Percentiles rank a stretch among this genome's conserved stretches.
Evolutionary conservation across 148 eudicot genomes (phyloP).

Genomic region (Chenopodium suecicum): DNA sequence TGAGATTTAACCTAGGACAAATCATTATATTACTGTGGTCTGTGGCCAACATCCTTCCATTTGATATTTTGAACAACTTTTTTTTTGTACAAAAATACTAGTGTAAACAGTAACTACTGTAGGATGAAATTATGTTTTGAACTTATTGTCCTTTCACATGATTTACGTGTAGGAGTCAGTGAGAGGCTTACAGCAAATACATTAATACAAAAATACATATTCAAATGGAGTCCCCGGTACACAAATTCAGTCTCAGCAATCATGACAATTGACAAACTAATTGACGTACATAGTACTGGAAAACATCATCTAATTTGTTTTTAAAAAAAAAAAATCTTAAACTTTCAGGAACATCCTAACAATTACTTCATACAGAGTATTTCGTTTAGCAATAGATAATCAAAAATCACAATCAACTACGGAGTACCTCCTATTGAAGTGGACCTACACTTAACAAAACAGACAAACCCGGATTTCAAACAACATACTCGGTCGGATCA

Average conservation of each 20-base stretch:
- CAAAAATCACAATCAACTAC: no score
- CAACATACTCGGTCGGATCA: background rate
- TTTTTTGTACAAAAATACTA: no score
- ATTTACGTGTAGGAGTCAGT: background rate
- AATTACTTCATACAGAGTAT: no score
- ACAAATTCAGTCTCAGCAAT: background rate
- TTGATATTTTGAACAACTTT: no score
- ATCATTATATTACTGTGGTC: background rate
- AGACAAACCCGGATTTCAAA: background rate
- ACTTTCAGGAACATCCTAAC: no score
- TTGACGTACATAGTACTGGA: background rate
- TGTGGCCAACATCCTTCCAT: background rate
- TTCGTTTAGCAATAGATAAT: no score
- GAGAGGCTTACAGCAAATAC: background rate
- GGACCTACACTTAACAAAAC: background rate
- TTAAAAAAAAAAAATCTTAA: no score
- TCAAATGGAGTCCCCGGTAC: background rate
- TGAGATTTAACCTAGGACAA: constrained; percentile 15
- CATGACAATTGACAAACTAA: background rate
- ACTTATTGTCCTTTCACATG: constrained; percentile 11
- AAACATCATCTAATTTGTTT: no score
- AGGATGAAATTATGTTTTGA: background rate
- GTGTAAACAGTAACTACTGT: background rate
- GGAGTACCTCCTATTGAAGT: no score
- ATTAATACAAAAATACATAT: no score